Evolutionary conservation across 345 rosid species (phyloP).

Genomic region (Carallia pectinifolia): DNA sequence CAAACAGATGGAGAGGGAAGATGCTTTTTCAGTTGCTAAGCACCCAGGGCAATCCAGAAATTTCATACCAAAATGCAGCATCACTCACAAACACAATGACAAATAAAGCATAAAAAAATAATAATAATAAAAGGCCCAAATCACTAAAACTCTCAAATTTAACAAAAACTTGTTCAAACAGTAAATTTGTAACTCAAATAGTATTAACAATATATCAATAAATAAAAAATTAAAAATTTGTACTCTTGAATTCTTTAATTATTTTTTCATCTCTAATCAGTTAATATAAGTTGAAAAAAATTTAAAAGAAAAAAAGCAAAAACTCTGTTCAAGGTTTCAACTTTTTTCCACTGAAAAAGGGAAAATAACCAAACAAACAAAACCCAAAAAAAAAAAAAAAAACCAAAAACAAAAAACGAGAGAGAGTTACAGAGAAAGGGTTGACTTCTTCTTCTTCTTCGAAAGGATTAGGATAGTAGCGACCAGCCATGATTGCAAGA

Average conservation of each 20-base stretch:
- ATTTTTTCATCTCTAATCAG: too few species aligned
- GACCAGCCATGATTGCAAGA: slow-evolving; percentile 60
- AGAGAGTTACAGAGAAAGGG: slow-evolving; percentile 78
- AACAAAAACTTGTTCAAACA: neutral
- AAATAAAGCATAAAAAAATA: neutral
- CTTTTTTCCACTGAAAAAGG: neutral
- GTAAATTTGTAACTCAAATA: too few species aligned
- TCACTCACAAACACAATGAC: too few species aligned
- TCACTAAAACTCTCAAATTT: neutral
- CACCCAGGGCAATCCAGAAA: slow-evolving; percentile 3
- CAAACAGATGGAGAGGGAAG: too few species aligned
- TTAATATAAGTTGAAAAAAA: too few species aligned
- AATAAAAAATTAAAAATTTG: too few species aligned
- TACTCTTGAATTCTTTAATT: too few species aligned
- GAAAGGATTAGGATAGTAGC: slow-evolving; percentile 80
- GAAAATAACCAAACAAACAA: neutral
- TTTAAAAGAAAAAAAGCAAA: neutral
- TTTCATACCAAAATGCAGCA: slow-evolving; percentile 1
- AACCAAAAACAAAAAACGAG: slow-evolving; percentile 3
- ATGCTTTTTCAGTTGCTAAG: neutral
- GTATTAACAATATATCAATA: too few species aligned
- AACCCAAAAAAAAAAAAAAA: neutral
- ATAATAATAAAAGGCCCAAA: neutral
- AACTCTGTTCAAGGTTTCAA: slow-evolving; percentile 6
- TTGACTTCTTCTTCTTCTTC: slow-evolving; percentile 89